These are phyloP conservation scores for Penicillium herquei DNA, from an alignment of 495 filamentous ascomycete species.

Conservation along the genomic window DNA sequence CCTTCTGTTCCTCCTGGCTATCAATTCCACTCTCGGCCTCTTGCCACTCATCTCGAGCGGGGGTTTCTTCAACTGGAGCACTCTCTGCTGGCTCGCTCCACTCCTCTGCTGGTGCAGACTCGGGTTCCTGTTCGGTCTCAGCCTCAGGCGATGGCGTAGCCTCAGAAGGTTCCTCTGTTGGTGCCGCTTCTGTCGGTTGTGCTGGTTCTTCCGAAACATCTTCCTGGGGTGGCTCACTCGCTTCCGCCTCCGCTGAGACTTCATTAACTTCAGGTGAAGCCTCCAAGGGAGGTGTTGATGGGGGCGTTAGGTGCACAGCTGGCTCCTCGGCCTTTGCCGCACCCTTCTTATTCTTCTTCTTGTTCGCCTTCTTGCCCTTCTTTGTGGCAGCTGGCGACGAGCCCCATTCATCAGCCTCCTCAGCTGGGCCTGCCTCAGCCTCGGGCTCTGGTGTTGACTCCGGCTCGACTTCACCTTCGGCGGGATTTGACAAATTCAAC, in stretches of 20 bases:
- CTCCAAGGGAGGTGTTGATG: constrained; percentile 35
- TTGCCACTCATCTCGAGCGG: not conserved
- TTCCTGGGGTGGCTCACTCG: not conserved
- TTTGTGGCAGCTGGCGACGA: constrained; percentile 1
- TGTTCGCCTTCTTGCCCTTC: constrained; percentile 26
- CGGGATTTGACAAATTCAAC: not conserved
- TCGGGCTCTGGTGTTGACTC: constrained; percentile 4
- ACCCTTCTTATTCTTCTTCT: constrained; percentile 16
- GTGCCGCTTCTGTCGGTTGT: not conserved
- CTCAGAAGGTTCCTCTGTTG: not conserved
- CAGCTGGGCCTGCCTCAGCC: constrained; percentile 1
- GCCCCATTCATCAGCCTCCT: constrained; percentile 10
- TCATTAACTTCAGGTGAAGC: constrained; percentile 9
- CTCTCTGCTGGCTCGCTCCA: not conserved
- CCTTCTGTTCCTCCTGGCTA: constrained; percentile 1
- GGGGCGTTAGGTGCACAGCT: constrained; percentile 36
- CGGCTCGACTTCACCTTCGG: constrained; percentile 7
- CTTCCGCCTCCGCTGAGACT: constrained; percentile 2
- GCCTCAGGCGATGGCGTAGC: not conserved
- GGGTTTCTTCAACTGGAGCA: not conserved
- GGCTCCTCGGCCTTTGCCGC: constrained; percentile 15
- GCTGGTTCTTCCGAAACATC: not conserved
- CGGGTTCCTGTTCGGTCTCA: not conserved
- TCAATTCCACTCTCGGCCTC: constrained; percentile 1
- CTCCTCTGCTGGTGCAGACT: not conserved